Conservation (phyloP, 1,139 yeast genomes). For the Kurtzmaniella quercitrusa region DNA sequence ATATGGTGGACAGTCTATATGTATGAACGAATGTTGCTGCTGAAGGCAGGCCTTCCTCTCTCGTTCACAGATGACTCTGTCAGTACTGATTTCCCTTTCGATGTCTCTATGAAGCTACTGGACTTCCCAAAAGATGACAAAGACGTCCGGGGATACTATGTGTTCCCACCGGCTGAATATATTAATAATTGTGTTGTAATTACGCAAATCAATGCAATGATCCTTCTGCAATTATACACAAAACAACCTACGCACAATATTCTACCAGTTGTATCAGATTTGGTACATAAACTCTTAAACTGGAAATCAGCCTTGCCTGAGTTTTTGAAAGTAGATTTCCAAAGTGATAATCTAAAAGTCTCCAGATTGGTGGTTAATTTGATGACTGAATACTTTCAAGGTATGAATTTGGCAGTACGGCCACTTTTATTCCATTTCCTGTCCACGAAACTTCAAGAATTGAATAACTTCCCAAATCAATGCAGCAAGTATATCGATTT, state of each 20-base stretch:
- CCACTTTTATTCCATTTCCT: constrained; percentile 80
- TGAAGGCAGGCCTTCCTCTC: constrained; percentile 80
- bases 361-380: constrained; percentile 70
- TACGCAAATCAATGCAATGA: constrained; percentile 75
- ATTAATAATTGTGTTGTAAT: constrained; percentile 76
- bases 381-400: constrained; percentile 84
- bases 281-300: constrained; percentile 62
- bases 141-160: constrained; percentile 51
- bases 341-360: constrained; percentile 47
- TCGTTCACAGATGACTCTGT: constrained; percentile 78
- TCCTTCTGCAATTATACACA: constrained; percentile 68
- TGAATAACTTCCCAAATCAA: constrained; percentile 19
- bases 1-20: constrained; percentile 92
- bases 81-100: constrained; percentile 71
- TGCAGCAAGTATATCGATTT: constrained; percentile 60
- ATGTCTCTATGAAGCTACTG: constrained; percentile 52
- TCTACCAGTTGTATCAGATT: constrained; percentile 66
- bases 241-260: constrained; percentile 73
- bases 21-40: constrained; percentile 81
- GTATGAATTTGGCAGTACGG: constrained; percentile 76
- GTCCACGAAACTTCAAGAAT: constrained; percentile 56
- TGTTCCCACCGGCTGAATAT: constrained; percentile 78
- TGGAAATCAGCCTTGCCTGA: constrained; percentile 71
- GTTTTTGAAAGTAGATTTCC: constrained; percentile 61
- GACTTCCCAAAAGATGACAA: constrained; percentile 54